Percentiles rank a stretch among this genome's conserved stretches.
These are phyloP conservation scores for Neurospora sp. DNA, from an alignment of 495 filamentous ascomycete species.

Conservation along the genomic window DNA sequence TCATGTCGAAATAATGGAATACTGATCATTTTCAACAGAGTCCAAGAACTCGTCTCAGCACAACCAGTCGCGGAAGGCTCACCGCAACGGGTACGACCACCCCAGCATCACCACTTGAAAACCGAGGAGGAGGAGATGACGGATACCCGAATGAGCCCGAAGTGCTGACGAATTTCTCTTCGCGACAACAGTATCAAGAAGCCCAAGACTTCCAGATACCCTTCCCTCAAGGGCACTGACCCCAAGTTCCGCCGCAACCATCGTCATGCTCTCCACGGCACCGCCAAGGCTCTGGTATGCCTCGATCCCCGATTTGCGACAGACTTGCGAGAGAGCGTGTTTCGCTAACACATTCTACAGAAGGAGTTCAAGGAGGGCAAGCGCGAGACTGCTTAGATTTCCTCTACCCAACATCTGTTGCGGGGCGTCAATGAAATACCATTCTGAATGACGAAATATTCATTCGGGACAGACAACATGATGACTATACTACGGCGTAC, in stretches of 20 bases:
- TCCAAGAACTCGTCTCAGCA: slow-evolving; percentile 99
- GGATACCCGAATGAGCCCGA: slow-evolving; percentile 1
- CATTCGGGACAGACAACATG: background rate
- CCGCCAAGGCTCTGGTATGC: slow-evolving; percentile 93
- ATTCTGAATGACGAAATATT: slow-evolving; percentile 18
- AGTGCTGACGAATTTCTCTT: slow-evolving; percentile 8
- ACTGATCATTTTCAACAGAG: slow-evolving; percentile 44
- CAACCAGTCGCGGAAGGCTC: slow-evolving; percentile 92
- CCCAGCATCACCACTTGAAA: background rate
- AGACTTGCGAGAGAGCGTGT: background rate
- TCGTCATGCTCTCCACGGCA: slow-evolving; percentile 97
- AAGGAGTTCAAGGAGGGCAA: slow-evolving; percentile 98
- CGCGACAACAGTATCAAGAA: slow-evolving; percentile 84
- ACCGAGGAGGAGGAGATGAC: background rate
- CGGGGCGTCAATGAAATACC: slow-evolving; percentile 15
- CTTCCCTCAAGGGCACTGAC: slow-evolving; percentile 96
- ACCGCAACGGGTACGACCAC: slow-evolving; percentile 83
- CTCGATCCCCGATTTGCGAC: background rate
- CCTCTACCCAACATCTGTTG: slow-evolving; percentile 6
- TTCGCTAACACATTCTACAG: slow-evolving; percentile 51
- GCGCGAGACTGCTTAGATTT: slow-evolving; percentile 73
- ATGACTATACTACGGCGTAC: background rate
- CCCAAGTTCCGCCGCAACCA: slow-evolving; percentile 99
- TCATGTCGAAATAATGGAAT: slow-evolving; percentile 1
- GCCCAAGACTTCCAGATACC: slow-evolving; percentile 97